Percentiles rank a stretch among this genome's conserved stretches.
These are phyloP conservation scores for Areca catechu DNA, from an alignment of 176 grass and related monocot species.

Conservation along the genomic window DNA sequence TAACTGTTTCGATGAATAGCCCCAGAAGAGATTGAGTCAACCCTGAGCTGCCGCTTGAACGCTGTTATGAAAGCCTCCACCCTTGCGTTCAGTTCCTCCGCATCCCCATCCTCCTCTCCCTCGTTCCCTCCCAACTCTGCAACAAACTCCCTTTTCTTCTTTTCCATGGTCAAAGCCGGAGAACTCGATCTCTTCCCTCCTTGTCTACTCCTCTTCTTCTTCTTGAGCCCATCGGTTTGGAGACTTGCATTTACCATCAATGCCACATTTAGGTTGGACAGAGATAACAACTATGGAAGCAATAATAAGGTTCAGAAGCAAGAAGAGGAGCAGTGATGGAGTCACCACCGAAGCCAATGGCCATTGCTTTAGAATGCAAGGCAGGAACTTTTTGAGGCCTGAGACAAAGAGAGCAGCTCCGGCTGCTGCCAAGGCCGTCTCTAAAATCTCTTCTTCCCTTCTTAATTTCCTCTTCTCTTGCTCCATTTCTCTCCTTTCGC, in stretches of 20 bases:
- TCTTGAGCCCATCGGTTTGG: neutral
- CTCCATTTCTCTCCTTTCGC: constrained; percentile 12
- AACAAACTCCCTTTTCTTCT: neutral
- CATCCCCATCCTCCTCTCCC: constrained; percentile 16
- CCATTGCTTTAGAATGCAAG: constrained; percentile 26
- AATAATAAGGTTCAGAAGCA: constrained; percentile 79
- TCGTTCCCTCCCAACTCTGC: neutral
- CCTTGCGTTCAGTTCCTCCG: constrained; percentile 65
- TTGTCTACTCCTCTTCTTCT: constrained; percentile 22
- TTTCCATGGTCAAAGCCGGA: neutral
- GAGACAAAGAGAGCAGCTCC: constrained; percentile 61
- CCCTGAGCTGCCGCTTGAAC: constrained; percentile 66
- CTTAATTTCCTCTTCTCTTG: constrained; percentile 25
- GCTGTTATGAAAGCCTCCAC: constrained; percentile 84
- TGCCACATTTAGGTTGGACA: constrained; percentile 12
- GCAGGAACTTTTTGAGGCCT: constrained; percentile 56
- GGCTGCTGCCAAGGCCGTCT: constrained; percentile 54
- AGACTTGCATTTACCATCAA: neutral
- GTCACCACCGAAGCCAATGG: constrained; percentile 15
- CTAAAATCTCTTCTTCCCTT: constrained; percentile 67
- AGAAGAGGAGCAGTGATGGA: constrained; percentile 60
- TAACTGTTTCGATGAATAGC: neutral
- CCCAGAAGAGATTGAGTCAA: constrained; percentile 54
- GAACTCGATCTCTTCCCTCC: neutral
- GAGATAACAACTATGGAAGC: constrained; percentile 72